These are phyloP conservation scores for Diplodia scrobiculata DNA, from an alignment of 2,329 filamentous ascomycete genomes.

Conservation along the genomic window DNA sequence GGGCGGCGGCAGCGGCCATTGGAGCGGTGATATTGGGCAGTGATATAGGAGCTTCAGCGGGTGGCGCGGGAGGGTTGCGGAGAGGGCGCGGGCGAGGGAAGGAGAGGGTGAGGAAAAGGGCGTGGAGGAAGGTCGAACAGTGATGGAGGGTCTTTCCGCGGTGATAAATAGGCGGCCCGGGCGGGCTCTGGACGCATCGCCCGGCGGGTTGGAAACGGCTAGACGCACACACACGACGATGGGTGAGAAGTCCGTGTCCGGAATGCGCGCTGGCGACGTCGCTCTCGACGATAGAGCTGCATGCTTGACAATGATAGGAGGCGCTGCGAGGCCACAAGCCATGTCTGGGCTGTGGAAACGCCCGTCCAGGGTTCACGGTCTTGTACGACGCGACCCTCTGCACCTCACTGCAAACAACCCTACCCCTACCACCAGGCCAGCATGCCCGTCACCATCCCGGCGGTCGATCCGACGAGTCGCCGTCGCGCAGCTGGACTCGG, in stretches of 20 bases:
- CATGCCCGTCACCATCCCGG: slow-evolving; percentile 24
- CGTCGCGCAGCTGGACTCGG: neutral
- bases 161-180: slow-evolving; percentile 11
- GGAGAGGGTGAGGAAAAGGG: neutral
- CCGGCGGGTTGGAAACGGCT: slow-evolving; percentile 16
- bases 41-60: neutral
- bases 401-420: slow-evolving; percentile 28
- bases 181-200: neutral
- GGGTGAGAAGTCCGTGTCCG: slow-evolving; percentile 20
- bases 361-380: slow-evolving; percentile 23
- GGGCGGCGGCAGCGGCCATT: slow-evolving; percentile 26
- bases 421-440: neutral
- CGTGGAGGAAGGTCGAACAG: neutral
- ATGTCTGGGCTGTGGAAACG: slow-evolving; percentile 27
- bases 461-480: slow-evolving; percentile 14
- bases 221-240: slow-evolving; percentile 24
- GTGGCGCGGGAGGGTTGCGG: neutral
- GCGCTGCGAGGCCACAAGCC: slow-evolving; percentile 18
- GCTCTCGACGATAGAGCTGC: slow-evolving; percentile 21
- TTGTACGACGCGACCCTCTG: slow-evolving; percentile 26
- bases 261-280: slow-evolving; percentile 23
- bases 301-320: slow-evolving; percentile 29
- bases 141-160: neutral
- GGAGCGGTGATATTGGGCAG: neutral
- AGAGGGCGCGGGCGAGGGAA: neutral